Evolutionary conservation across 345 rosid species (phyloP), one percentile per base, ranked within the genome.

Genomic region (Anastatica hierochuntica): DNA sequence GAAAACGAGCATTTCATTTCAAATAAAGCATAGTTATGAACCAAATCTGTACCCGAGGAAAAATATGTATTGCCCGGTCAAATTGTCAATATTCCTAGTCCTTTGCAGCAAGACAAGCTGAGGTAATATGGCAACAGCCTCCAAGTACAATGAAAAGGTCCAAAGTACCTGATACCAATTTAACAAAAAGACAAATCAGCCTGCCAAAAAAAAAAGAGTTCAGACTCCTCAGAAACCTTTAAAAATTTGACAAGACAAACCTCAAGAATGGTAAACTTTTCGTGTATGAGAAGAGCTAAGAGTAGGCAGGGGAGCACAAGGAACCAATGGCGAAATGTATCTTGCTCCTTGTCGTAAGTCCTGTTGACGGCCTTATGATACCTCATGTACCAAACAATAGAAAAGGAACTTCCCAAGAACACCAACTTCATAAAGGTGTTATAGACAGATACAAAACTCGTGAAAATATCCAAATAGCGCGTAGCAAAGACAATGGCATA

Each of bases 331-430:
- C 82, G 80, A 55, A 87, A 83, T 11, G 94, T 83, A 63, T 79
- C 89, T 50, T 87, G 87, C 36, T 70, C 84, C 60, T 63, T 85
- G 42, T 85, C 88, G 19, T 85, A 83, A 53, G 97, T 83, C 68
- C 85, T 70, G 13, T 70, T 72, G 26, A 85, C 95, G 30, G 80
- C 62, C 71, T 77, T 83, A 58, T 85, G 94, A 64, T 57, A 53
- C 73, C 76, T 75, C 47, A 89, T 89, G 64, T 85, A 85, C 95
- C 94, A 89, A 60, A 89, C 84, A 44, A 85, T 85, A 0, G 82
- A 85, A 50, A 79, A 72, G 0, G 97, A 81, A 72, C 90, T 90
- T 40, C 80, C 94, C 64, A 90, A 54, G 62, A 81, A 90, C 47
- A 90, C 75, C 56, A 90, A 39, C 77, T 85, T 90, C 97, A 83